These are phyloP conservation scores for Wickerhamomyces sp. DNA, from an alignment of 1,139 yeast genomes.

Conservation along the genomic window DNA sequence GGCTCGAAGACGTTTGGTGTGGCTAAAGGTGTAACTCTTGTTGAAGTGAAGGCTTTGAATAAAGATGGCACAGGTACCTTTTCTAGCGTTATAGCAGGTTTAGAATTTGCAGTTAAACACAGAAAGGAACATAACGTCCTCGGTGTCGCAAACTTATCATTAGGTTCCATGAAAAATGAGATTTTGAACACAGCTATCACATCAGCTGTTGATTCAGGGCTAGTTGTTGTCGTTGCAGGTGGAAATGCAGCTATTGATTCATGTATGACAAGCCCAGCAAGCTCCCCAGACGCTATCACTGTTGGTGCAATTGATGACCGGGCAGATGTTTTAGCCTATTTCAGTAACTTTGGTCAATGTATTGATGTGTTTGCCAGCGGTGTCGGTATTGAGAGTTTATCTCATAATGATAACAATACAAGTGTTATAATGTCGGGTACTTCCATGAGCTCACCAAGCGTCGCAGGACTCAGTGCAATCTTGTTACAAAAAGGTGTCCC, in stretches of 20 bases:
- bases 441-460: conserved; percentile 82
- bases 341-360: conserved; percentile 86
- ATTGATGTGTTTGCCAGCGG: conserved; percentile 86
- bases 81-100: conserved; percentile 63
- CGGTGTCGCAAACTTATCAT: conserved; percentile 76
- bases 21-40: conserved; percentile 58
- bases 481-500: conserved; percentile 57
- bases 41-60: conserved; percentile 71
- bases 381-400: conserved; percentile 44
- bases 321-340: conserved; percentile 62
- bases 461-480: conserved; percentile 69
- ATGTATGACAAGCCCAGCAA: conserved; percentile 76
- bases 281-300: conserved; percentile 65
- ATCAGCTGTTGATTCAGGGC: conserved; percentile 66
- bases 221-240: conserved; percentile 83
- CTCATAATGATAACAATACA: conserved; percentile 17
- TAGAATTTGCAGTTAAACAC: conserved; percentile 69
- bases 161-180: conserved; percentile 66
- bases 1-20: conserved; percentile 77
- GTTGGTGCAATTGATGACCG: conserved; percentile 85
- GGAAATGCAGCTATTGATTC: conserved; percentile 80
- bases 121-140: conserved; percentile 34
- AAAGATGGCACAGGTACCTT: conserved; percentile 61
- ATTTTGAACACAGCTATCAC: conserved; percentile 69
- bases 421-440: conserved; percentile 65